Evolutionary conservation across 1,284 basidiomycete genomes (phyloP).

Genomic region (Cystobasidium pallidum): DNA sequence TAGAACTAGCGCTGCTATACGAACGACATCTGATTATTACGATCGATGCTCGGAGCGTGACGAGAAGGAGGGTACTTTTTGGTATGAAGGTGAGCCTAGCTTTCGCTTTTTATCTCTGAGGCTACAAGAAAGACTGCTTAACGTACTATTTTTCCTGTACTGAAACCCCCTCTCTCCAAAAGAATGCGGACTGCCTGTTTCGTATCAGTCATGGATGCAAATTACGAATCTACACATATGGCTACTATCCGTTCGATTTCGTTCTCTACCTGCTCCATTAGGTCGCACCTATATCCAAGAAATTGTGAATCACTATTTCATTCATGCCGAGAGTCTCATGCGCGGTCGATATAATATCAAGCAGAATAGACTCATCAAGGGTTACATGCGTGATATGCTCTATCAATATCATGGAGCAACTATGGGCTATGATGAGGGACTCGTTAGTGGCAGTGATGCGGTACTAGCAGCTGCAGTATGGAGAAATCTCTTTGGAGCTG

Average conservation of each 20-base stretch:
- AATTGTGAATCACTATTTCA: constrained; percentile 92
- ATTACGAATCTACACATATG: constrained; percentile 92
- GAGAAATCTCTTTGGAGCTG: constrained; percentile 77
- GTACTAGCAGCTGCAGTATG: constrained; percentile 86
- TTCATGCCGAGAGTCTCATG: constrained; percentile 90
- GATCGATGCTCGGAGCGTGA: constrained; percentile 61
- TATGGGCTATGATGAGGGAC: constrained; percentile 77
- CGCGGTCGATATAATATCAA: constrained; percentile 70
- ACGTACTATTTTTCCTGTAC: neutral
- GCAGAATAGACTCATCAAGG: constrained; percentile 77
- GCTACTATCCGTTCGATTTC: constrained; percentile 83
- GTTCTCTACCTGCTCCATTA: constrained; percentile 72
- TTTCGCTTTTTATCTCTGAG: neutral
- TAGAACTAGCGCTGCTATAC: constrained; percentile 60
- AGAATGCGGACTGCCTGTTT: constrained; percentile 87
- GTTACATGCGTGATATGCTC: constrained; percentile 85
- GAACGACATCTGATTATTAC: constrained; percentile 63
- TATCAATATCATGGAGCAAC: constrained; percentile 89
- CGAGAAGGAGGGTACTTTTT: constrained; percentile 59
- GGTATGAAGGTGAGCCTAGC: constrained; percentile 54
- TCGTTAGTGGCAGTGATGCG: constrained; percentile 68
- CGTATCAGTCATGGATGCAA: constrained; percentile 98
- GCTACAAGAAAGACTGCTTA: neutral
- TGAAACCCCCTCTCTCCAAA: constrained; percentile 2
- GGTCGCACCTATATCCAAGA: constrained; percentile 73